Conservation (phyloP, 2,329 filamentous ascomycete species). For the Fusarium sp. region DNA sequence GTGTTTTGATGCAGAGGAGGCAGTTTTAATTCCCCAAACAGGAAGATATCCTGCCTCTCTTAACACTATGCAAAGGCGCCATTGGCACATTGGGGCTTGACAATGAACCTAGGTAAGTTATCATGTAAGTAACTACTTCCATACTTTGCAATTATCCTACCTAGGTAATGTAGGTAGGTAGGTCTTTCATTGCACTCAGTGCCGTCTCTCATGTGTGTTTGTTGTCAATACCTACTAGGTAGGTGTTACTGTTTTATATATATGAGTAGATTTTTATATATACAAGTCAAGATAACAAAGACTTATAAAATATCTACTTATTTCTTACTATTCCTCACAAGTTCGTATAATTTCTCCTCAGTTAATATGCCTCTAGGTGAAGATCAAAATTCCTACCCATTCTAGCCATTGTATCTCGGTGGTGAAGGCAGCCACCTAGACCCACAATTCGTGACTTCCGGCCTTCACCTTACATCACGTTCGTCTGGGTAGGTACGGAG, state of each 20-base stretch:
- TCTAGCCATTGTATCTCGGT: background rate
- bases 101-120: background rate
- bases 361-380: background rate
- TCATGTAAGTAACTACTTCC: too few species aligned
- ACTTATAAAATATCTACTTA: background rate
- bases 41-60: background rate
- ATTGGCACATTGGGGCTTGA: background rate
- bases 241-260: background rate
- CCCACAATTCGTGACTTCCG: slow-evolving; percentile 25
- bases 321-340: background rate
- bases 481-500: background rate
- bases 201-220: background rate
- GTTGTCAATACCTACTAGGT: background rate
- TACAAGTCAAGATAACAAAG: background rate
- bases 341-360: background rate
- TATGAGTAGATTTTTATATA: background rate
- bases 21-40: background rate
- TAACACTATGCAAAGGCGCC: too few species aligned
- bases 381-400: background rate
- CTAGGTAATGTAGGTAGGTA: background rate
- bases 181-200: background rate
- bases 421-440: background rate
- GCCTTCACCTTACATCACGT: slow-evolving; percentile 12
- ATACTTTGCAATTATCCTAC: too few species aligned
- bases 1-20: background rate